Evolutionary conservation across 2,329 filamentous ascomycete species (phyloP), one percentile per base, ranked within the genome.

Genomic region (Arthrobotrys megalospora): DNA sequence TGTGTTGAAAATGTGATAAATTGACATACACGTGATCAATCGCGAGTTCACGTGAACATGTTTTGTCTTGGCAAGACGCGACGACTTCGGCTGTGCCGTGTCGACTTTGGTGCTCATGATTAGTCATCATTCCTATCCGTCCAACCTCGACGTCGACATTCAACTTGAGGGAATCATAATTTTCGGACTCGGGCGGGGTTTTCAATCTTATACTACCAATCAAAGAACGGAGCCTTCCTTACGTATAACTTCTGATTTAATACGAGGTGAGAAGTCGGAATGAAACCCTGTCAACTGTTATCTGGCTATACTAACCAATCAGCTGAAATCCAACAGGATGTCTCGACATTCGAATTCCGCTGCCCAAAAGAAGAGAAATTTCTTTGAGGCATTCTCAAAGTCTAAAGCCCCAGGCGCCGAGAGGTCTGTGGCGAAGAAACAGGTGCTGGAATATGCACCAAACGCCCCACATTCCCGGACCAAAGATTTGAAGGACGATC

Each of bases 321-420:
- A 32, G 36, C 21, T 16, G 36, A 38, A 58, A 12, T 21, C 21
- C 16, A 24, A 41, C 5, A 43, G 63, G 43, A 76, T 76, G 71
- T 63, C 71, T 11, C 45, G 43, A 21, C 16, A 63, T 36, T 16
- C 16, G 0, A 55, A 28, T 10, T 21, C 21, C 6, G n/a, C n/a
- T 4, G 24, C n/a, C 2, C 43, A 38, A 38, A 69, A 45, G 72
- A 76, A 76, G 60, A 32, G 72, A n/a, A 70, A 70, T 32, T 76
- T 76, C 48, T 76, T 76, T 41, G 64, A 69, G 3, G 72, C 72
- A 3, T 38, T 47, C 28, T 7, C 63, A 7, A 76, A 76, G 43
- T 45, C 70, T 21, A 75, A 75, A 48, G 14, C 14, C 11, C 41
- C 63, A 6, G 24, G 14, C 1, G 16, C 47, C 8, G 58, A 65